These are phyloP conservation scores for Phialemoniopsis sp. DNA, from an alignment of 2,329 filamentous ascomycete genomes.

Conservation along the genomic window DNA sequence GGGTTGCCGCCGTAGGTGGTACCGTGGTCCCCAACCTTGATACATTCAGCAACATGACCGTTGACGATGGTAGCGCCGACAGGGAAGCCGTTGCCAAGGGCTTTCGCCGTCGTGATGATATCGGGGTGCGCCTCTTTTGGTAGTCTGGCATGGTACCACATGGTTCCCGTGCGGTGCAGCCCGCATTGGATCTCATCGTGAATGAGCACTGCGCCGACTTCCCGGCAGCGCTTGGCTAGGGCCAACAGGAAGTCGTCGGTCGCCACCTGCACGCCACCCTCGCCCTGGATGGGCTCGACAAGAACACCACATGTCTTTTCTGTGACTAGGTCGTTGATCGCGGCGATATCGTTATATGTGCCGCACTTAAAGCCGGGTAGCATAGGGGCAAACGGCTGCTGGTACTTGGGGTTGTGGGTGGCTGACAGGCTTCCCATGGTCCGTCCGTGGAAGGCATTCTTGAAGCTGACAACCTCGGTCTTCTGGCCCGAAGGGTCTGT, in stretches of 20 bases:
- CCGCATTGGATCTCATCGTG: constrained; percentile 99
- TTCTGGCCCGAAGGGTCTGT: constrained; percentile 69
- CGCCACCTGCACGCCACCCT: constrained; percentile 86
- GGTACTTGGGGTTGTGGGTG: constrained; percentile 97
- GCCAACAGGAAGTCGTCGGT: constrained; percentile 78
- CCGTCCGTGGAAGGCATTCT: constrained; percentile 89
- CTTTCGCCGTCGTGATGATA: constrained; percentile 90
- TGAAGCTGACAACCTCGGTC: constrained; percentile 83
- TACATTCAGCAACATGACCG: constrained; percentile 60
- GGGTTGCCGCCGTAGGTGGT: constrained; percentile 95
- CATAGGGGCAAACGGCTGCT: constrained; percentile 93
- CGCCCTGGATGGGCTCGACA: constrained; percentile 94
- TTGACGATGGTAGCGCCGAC: constrained; percentile 75
- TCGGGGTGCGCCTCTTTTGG: constrained; percentile 84
- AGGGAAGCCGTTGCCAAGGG: constrained; percentile 92
- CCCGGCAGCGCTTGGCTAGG: constrained; percentile 77
- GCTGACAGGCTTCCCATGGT: constrained; percentile 96
- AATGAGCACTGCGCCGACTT: constrained; percentile 84
- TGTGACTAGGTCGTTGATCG: constrained; percentile 70
- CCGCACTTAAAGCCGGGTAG: constrained; percentile 88
- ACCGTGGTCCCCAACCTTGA: constrained; percentile 72
- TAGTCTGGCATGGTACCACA: constrained; percentile 83
- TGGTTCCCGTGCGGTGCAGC: constrained; percentile 71
- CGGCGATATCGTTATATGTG: constrained; percentile 75
- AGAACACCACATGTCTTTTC: constrained; percentile 90